Evolutionary conservation across 768 basidiomycete species (phyloP), one percentile per base, ranked within the genome.

Genomic region (Rhodocollybia butyracea): DNA sequence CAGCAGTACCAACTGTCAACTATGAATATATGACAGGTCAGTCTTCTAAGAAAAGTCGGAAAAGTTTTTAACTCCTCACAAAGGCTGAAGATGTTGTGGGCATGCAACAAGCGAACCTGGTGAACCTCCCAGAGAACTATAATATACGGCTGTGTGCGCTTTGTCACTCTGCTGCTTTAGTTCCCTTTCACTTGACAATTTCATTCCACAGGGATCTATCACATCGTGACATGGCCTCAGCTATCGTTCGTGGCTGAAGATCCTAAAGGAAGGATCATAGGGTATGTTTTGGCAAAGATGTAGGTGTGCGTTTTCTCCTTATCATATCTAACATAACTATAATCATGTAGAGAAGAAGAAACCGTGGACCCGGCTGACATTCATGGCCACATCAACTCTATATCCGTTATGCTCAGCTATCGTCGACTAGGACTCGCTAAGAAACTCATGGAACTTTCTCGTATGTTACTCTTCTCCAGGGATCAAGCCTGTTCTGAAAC

Each of bases 271-370:
- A 78, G 89, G 54, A 87, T 98, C 54, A 92, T 98, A 2, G 94
- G 94, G 29, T 98, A 98, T 68, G 94, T 96, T 32, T 74, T 98
- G n/a, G 93, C 91, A 2, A 95, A 95, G 70, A 96, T 97, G 94
- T 96, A 59, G 43, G 82, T 73, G 1, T 8, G 2, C 7, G 27
- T 36, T n/a, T 4, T 54, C 15, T 34, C 21, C 29, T 26, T 19
- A 21, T 58, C 26, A 36, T 51, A n/a, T 36, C 46, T 13, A 17
- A n/a, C 19, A 8, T 26, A 15, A 2, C 1, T 26, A 17, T 26
- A 7, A 21, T 5, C 21, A n/a, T n/a, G 15, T 39, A 73, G 69
- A 31, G 75, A 76, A 17, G 74, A 74, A 58, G 68, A 68, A 34
- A 57, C 58, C 45, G 80, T 80, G 55, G 83, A 83, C 47, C 78